Percentiles rank a stretch among this genome's conserved stretches.
These are phyloP conservation scores for Solanum hybrid DNA, from an alignment of 305 asterid species.

Conservation along the genomic window DNA sequence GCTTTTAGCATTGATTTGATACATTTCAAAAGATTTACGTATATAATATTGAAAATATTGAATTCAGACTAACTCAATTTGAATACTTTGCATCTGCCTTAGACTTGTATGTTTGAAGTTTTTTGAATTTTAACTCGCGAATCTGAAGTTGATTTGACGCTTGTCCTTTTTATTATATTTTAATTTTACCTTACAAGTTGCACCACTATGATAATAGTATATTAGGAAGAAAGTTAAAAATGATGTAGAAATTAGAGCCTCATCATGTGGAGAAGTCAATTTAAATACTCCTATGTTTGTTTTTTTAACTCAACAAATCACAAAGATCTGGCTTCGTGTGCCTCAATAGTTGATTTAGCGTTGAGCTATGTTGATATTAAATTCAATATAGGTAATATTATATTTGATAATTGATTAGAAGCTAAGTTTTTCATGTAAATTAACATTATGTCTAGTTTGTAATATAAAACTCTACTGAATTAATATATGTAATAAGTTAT, in stretches of 20 bases:
- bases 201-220: not conserved
- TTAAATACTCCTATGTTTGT: not conserved
- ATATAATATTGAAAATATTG: too few relatives aligned
- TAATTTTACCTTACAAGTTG: not conserved
- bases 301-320: not conserved
- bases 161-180: too few relatives aligned
- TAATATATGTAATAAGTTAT: too few relatives aligned
- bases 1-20: not conserved
- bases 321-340: not conserved
- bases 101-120: too few relatives aligned
- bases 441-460: too few relatives aligned
- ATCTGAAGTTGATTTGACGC: too few relatives aligned
- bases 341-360: not conserved
- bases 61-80: too few relatives aligned
- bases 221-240: not conserved
- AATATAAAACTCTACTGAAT: fast-evolving
- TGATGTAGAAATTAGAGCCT: not conserved
- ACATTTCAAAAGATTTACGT: not conserved
- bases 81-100: not conserved
- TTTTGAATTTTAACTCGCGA: too few relatives aligned
- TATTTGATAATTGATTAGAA: not conserved
- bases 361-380: not conserved
- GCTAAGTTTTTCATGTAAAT: not conserved
- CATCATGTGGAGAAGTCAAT: not conserved
- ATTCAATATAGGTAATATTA: not conserved